Evolutionary conservation across 2,329 filamentous ascomycete genomes (phyloP), one percentile per base, ranked within the genome.

Genomic region (Calonectria pauciramosa): DNA sequence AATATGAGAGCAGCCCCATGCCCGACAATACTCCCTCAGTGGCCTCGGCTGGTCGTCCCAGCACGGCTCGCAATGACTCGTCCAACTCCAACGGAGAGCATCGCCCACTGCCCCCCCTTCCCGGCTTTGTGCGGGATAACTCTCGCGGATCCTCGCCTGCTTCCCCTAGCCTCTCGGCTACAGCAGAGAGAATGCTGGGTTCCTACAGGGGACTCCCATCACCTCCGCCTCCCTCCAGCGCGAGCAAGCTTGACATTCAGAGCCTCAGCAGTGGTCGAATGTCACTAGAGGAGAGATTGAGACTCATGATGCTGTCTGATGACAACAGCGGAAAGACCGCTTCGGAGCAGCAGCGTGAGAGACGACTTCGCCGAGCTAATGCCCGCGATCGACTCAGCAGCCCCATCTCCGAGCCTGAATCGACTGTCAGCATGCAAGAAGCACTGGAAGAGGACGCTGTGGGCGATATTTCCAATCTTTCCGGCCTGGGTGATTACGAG

Each of bases 241-340:
- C 91, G 47, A 94, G 91, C 81, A 97, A 96, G 84, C 89, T 93
- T 5, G 96, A 98, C 74, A 92, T 96, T 38, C 91, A 95, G 71
- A 94, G 91, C 79, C 93, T 97, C 82, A 92, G 92, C 68, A 93
- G 93, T 76, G 90, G 90, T 71, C 94, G 92, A 75, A 95, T 98
- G 92, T 92, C 95, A 0, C 88, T 98, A 4, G 95, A 98, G 82
- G 96, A 98, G 82, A 91, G 96, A 59, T 88, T 98, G 67, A 93
- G 94, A 81, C 89, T 98, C 63, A 97, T 98, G 95, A 96, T 96
- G 93, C 90, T 96, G 59, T 94, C 95, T 23, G 91, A 94, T 70
- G 92, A 93, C 72, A 87, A 87, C 26, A 86, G 86, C 51, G 86
- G 85, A 65, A 92, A 92, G 83, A 88, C 89, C 2, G 91, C 91